Evolutionary conservation across 345 rosid species (phyloP).

Genomic region (Dipteronia dyeriana): DNA sequence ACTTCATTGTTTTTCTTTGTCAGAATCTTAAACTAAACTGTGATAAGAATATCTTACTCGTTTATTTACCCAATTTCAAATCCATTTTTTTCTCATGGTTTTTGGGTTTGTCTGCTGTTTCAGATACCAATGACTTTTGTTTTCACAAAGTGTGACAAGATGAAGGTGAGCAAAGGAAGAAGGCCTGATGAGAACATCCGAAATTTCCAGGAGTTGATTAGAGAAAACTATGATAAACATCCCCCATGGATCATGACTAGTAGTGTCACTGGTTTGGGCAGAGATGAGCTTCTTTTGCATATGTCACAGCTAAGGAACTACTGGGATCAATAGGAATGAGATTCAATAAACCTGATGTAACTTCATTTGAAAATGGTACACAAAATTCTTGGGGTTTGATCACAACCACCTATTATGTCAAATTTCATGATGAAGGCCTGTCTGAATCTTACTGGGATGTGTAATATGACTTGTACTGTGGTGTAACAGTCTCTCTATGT

Average conservation of each 20-base stretch:
- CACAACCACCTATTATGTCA: not conserved
- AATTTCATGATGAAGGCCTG: not conserved
- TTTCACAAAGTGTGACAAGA: constrained; percentile 87
- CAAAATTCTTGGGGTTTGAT: not conserved
- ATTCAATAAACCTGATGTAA: constrained; percentile 3
- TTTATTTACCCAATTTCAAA: not conserved
- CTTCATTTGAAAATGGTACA: not conserved
- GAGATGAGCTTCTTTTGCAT: constrained; percentile 93
- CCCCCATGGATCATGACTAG: constrained; percentile 97
- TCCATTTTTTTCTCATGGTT: not conserved
- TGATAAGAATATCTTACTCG: not conserved
- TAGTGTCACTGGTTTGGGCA: constrained; percentile 78
- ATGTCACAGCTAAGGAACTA: constrained; percentile 77
- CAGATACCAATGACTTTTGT: constrained; percentile 90
- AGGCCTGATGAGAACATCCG: constrained; percentile 83
- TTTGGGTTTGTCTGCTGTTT: constrained; percentile 10
- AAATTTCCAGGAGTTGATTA: constrained; percentile 67
- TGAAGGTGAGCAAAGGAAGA: constrained; percentile 68
- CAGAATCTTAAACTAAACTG: not conserved
- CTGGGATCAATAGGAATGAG: constrained; percentile 39
- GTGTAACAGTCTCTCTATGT: not conserved
- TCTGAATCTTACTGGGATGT: constrained; percentile 5
- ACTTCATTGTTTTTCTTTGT: not conserved
- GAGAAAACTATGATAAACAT: constrained; percentile 56
- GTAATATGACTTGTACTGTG: not conserved